These are phyloP conservation scores for Penicillium palitans DNA, from an alignment of 2,329 filamentous ascomycete species.

Conservation along the genomic window DNA sequence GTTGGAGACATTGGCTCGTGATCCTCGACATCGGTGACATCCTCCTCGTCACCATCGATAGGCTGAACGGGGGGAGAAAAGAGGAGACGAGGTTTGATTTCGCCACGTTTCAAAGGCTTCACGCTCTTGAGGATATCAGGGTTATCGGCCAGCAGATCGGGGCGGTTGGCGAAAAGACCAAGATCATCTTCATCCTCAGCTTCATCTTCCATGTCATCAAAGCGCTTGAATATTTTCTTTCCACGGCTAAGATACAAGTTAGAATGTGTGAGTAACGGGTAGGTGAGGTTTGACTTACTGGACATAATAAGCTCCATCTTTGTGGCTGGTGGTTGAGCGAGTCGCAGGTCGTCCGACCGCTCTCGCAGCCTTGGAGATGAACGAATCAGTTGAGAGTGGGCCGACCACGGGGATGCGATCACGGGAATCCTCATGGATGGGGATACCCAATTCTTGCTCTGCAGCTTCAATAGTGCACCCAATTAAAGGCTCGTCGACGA, in stretches of 20 bases:
- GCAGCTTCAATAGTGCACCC: slow-evolving; percentile 20
- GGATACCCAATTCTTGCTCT: slow-evolving; percentile 36
- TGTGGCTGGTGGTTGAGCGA: slow-evolving; percentile 2
- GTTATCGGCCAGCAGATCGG: slow-evolving; percentile 38
- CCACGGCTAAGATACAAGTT: slow-evolving; percentile 53
- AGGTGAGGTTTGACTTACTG: slow-evolving; percentile 31
- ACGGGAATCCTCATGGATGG: slow-evolving; percentile 64
- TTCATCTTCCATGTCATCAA: slow-evolving; percentile 45
- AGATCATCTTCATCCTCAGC: slow-evolving; percentile 46
- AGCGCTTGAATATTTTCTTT: slow-evolving; percentile 61
- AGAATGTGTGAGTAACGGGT: slow-evolving; percentile 21
- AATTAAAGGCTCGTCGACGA: slow-evolving; percentile 24
- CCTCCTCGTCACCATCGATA: slow-evolving; percentile 50
- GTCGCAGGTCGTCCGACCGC: slow-evolving; percentile 5
- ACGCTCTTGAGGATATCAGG: slow-evolving; percentile 29
- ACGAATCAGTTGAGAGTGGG: slow-evolving; percentile 53
- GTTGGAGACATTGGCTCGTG: slow-evolving; percentile 14
- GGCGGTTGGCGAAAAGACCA: slow-evolving; percentile 43
- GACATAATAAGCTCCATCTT: slow-evolving; percentile 5
- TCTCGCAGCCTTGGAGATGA: slow-evolving; percentile 28
- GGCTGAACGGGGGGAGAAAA: slow-evolving; percentile 47
- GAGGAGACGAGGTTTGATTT: slow-evolving; percentile 61
- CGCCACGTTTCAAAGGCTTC: slow-evolving; percentile 57
- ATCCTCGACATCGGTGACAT: slow-evolving; percentile 56
- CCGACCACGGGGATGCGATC: slow-evolving; percentile 53